Evolutionary conservation across 805 yeast species (phyloP).

Genomic region (Pichia membranifaciens): DNA sequence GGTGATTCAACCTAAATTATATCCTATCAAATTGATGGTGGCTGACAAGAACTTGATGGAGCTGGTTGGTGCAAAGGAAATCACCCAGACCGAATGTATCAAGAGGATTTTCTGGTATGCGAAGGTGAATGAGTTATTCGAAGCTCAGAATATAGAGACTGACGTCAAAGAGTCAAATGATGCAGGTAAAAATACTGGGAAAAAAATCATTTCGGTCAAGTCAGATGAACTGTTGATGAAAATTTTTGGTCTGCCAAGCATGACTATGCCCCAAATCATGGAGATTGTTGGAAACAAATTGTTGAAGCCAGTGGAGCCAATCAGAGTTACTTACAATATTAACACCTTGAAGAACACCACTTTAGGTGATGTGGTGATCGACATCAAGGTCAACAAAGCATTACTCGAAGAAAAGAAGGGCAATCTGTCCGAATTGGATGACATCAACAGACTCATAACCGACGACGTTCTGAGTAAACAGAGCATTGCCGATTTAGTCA

Average conservation of each 20-base stretch:
- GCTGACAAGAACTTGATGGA: constrained; percentile 57
- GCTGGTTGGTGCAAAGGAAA: constrained; percentile 69
- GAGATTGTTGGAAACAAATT: constrained; percentile 63
- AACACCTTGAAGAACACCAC: constrained; percentile 73
- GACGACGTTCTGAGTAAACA: constrained; percentile 40
- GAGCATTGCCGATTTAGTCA: constrained; percentile 33
- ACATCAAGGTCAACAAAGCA: constrained; percentile 52
- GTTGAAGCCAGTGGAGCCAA: constrained; percentile 72
- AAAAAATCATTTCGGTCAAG: constrained; percentile 27
- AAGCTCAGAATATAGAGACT: constrained; percentile 24
- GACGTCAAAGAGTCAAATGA: constrained; percentile 12
- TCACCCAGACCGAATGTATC: constrained; percentile 78
- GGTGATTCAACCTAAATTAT: constrained; percentile 75
- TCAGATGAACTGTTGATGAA: constrained; percentile 41
- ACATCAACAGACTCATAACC: constrained; percentile 38
- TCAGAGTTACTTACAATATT: constrained; percentile 67
- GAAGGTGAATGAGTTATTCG: constrained; percentile 33
- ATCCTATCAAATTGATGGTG: constrained; percentile 59
- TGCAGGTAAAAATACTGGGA: constrained; percentile 7
- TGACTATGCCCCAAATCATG: constrained; percentile 67
- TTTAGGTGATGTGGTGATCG: constrained; percentile 74
- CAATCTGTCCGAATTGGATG: constrained; percentile 31
- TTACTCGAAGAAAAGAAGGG: constrained; percentile 35
- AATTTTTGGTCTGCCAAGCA: constrained; percentile 44
- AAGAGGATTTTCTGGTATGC: constrained; percentile 33